These are phyloP conservation scores for Pleodorina starrii DNA, from an alignment of 139 green algal genomes.

Conservation along the genomic window DNA sequence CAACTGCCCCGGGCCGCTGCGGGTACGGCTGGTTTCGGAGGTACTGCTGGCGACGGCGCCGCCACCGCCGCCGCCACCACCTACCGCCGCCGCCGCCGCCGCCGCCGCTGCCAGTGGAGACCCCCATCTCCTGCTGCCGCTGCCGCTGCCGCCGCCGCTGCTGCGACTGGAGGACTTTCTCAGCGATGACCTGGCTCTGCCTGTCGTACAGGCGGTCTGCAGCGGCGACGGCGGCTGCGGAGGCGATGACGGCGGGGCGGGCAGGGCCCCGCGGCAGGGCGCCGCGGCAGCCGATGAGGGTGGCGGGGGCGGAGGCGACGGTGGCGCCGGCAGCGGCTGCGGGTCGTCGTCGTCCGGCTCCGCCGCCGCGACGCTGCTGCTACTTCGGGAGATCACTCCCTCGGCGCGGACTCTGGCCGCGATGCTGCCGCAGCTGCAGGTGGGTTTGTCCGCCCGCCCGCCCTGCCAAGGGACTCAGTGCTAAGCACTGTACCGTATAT, in stretches of 20 bases:
- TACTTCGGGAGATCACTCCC: conserved; percentile 12
- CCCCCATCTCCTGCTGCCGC: not conserved
- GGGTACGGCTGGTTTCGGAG: conserved; percentile 13
- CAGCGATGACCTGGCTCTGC: conserved; percentile 18
- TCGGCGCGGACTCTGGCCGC: not conserved
- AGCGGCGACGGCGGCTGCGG: not conserved
- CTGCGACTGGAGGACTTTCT: not conserved
- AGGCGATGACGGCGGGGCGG: not conserved
- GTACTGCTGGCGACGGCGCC: not conserved
- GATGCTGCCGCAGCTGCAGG: conserved; percentile 32
- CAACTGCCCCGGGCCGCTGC: conserved; percentile 11
- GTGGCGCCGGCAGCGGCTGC: not conserved
- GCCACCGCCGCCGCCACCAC: not conserved
- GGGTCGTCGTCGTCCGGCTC: not conserved
- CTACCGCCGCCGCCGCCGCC: not conserved
- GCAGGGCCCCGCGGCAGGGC: not conserved
- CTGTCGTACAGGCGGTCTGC: not conserved
- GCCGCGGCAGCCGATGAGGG: not conserved
- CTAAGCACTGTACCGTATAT: too few species aligned
- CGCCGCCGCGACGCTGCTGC: not conserved
- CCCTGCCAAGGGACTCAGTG: too few species aligned
- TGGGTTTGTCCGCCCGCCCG: too few species aligned
- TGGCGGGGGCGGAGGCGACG: not conserved
- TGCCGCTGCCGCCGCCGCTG: conserved; percentile 12
- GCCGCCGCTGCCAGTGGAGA: not conserved